Evolutionary conservation across 192 early-diverging fungal species (phyloP).

Genomic region (Rhizophlyctis rosea): DNA sequence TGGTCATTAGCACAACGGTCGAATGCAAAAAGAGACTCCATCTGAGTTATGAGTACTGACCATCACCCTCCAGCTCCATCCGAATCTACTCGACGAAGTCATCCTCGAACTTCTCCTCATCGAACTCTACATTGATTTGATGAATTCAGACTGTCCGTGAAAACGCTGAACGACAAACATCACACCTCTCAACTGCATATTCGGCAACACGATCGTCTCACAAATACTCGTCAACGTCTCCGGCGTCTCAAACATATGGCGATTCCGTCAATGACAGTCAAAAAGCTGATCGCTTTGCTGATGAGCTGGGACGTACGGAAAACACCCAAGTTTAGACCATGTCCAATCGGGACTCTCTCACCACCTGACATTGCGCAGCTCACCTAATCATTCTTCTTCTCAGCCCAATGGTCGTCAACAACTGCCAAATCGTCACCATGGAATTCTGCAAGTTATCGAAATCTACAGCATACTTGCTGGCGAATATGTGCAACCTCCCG

Average conservation of each 20-base stretch:
- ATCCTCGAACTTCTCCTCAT: conserved; percentile 95
- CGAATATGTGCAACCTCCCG: conserved; percentile 91
- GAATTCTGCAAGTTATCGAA: conserved; percentile 78
- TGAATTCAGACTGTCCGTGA: no score
- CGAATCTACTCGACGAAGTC: conserved; percentile 94
- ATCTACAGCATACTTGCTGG: conserved; percentile 86
- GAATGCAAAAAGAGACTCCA: no score
- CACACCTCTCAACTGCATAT: conserved; percentile 75
- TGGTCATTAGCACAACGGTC: no score
- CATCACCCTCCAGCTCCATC: conserved; percentile 86
- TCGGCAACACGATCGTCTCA: conserved; percentile 88
- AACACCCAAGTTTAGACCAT: no score
- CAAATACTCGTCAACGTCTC: conserved; percentile 79
- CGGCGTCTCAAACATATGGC: conserved; percentile 68
- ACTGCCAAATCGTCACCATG: conserved; percentile 81
- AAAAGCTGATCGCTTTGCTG: conserved; percentile 83
- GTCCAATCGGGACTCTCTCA: no score
- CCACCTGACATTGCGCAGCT: no score
- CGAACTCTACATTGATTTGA: conserved; percentile 62
- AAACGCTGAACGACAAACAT: no score
- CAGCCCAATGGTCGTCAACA: conserved; percentile 72
- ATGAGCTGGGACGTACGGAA: no score
- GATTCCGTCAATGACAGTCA: conserved; percentile 81
- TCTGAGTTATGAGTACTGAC: no score
- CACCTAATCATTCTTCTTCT: conserved; percentile 80